phyloP scores from a whole-genome alignment of 2,329 filamentous ascomycete genomes.

The Xylaria sp. region DNA sequence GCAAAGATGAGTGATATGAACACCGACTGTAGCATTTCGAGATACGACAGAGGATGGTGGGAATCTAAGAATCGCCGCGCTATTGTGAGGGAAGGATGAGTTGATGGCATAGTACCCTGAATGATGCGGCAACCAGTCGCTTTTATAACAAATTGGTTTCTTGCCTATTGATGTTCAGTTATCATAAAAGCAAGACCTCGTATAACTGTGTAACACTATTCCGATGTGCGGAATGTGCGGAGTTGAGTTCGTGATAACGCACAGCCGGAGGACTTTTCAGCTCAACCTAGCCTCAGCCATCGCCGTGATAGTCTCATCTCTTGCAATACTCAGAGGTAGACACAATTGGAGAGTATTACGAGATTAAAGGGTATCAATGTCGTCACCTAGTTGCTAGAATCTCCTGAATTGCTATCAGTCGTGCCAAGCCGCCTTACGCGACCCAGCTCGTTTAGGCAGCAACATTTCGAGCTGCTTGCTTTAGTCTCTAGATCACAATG shows the following conservation, averaged over 20 bases:
- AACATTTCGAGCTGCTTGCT: background rate
- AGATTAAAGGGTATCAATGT: background rate
- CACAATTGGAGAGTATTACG: too few species aligned
- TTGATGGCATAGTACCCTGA: background rate
- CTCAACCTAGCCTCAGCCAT: conserved; percentile 26
- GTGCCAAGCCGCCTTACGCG: background rate
- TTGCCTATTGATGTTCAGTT: background rate
- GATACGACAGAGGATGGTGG: background rate
- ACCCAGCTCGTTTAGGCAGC: conserved; percentile 7
- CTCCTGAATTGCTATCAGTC: background rate
- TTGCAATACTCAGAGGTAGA: background rate
- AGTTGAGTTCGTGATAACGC: background rate
- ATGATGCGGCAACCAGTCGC: background rate
- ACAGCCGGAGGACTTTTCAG: conserved; percentile 3
- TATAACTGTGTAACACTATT: background rate
- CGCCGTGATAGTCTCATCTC: background rate
- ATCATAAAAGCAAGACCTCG: background rate
- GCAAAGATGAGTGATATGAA: conserved; percentile 22
- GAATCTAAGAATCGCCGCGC: background rate
- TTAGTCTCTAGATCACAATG: too few species aligned
- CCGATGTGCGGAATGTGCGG: background rate
- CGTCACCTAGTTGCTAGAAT: background rate
- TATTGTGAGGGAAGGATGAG: conserved; percentile 1
- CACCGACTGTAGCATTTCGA: conserved; percentile 26
- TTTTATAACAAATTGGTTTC: conserved; percentile 18